These are phyloP conservation scores for Bipolaris cookei DNA, from an alignment of 2,329 filamentous ascomycete genomes.

Conservation along the genomic window DNA sequence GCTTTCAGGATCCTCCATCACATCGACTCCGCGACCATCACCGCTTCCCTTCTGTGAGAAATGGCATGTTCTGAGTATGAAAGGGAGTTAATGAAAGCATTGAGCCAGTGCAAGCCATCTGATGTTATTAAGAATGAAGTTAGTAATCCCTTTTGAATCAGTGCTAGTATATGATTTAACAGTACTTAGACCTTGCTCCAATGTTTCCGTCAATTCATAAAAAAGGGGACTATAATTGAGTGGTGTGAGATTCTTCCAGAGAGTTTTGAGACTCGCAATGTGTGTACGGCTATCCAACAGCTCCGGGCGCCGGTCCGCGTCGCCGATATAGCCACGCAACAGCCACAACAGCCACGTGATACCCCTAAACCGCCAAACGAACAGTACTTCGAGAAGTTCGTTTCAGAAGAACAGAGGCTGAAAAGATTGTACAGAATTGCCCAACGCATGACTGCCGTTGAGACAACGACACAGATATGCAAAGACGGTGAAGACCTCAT, in stretches of 20 bases:
- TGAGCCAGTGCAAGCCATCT: not conserved
- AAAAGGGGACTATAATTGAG: not conserved
- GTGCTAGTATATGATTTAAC: not conserved
- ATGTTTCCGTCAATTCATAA: not conserved
- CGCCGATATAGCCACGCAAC: not conserved
- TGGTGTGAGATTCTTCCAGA: constrained; percentile 1
- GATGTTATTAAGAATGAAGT: not conserved
- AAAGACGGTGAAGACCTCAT: not conserved
- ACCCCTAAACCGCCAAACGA: not conserved
- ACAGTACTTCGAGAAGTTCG: not conserved
- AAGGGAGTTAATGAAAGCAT: not conserved
- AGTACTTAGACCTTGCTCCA: not conserved
- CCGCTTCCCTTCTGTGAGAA: not conserved
- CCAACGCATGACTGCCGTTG: not conserved
- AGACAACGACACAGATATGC: not conserved
- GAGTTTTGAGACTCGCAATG: not conserved
- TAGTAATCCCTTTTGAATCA: not conserved
- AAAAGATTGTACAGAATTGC: not conserved
- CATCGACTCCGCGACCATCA: not conserved
- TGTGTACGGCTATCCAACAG: not conserved
- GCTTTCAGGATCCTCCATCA: not conserved
- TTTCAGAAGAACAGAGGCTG: not conserved
- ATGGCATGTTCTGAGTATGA: not conserved
- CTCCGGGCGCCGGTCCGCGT: not conserved
- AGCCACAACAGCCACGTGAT: constrained; percentile 1